phyloP scores from a whole-genome alignment of 805 yeast species.

The Lipomyces sp. region DNA sequence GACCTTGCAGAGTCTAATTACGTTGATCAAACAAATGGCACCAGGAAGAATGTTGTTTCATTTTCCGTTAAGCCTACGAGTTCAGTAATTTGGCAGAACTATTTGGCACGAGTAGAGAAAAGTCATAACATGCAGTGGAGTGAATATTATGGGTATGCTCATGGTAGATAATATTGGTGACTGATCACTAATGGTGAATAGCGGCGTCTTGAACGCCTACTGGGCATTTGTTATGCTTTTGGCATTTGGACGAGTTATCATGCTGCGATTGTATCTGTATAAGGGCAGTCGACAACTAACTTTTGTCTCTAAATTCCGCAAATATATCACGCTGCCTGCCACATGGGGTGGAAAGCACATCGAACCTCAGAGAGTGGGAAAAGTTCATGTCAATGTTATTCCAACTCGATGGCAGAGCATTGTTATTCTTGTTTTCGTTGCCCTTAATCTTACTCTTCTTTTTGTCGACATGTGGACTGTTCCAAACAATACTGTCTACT shows the following conservation, averaged over 20 bases:
- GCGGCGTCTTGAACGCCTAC: conserved; percentile 27
- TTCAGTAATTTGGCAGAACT: neutral
- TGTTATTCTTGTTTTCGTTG: conserved; percentile 6
- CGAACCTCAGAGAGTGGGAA: conserved; percentile 31
- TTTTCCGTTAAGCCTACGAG: conserved; percentile 16
- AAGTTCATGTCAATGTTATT: conserved; percentile 38
- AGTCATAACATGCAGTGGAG: conserved; percentile 17
- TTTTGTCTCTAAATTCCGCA: conserved; percentile 24
- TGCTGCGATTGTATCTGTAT: conserved; percentile 13
- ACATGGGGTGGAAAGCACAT: conserved; percentile 40
- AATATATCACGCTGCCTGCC: conserved; percentile 41
- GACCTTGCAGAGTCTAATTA: conserved; percentile 15
- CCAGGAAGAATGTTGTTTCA: conserved; percentile 14
- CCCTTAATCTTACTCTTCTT: conserved; percentile 20
- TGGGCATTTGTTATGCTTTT: conserved; percentile 28
- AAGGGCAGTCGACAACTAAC: conserved; percentile 15
- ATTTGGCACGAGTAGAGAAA: conserved; percentile 17
- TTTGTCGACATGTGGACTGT: conserved; percentile 12
- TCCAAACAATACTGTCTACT: conserved; percentile 5
- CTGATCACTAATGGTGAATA: neutral
- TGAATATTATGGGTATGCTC: conserved; percentile 27
- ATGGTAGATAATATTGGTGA: neutral
- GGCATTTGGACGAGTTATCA: conserved; percentile 13
- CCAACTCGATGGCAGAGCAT: conserved; percentile 50
- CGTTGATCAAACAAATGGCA: conserved; percentile 10